Conservation (phyloP, 2,329 filamentous ascomycete genomes). For the Trichophaea hybrida region DNA sequence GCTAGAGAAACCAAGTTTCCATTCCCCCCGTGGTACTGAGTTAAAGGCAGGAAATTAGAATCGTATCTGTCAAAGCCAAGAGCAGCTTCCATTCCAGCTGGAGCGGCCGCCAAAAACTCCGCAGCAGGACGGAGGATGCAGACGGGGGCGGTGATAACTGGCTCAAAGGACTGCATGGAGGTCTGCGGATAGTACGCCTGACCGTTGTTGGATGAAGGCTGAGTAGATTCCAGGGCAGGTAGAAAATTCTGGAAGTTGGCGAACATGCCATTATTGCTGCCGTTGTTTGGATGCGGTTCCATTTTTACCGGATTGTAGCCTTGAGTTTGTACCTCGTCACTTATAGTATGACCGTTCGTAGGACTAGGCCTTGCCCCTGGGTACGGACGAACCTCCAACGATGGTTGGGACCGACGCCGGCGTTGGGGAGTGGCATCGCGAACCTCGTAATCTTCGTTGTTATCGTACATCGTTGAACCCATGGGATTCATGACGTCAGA, state of each 20-base stretch:
- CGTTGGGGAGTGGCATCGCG: not conserved
- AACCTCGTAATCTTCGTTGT: not conserved
- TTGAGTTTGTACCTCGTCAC: not conserved
- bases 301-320: not conserved
- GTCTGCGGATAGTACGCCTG: not conserved
- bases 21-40: not conserved
- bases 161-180: not conserved
- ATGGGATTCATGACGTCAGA: conserved; percentile 1
- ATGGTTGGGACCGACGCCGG: not conserved
- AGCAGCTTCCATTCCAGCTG: not conserved
- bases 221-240: not conserved
- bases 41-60: not conserved
- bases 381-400: not conserved
- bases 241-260: not conserved
- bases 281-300: not conserved
- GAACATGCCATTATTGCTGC: not conserved
- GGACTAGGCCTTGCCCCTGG: not conserved
- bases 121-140: not conserved
- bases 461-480: not conserved
- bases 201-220: not conserved
- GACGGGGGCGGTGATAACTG: not conserved
- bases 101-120: not conserved
- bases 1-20: not conserved
- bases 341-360: not conserved
- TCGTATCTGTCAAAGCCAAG: not conserved